Percentiles rank a stretch among this genome's conserved stretches.
Evolutionary conservation across 768 basidiomycete genomes (phyloP).

Genomic region (Serendipita sp.): DNA sequence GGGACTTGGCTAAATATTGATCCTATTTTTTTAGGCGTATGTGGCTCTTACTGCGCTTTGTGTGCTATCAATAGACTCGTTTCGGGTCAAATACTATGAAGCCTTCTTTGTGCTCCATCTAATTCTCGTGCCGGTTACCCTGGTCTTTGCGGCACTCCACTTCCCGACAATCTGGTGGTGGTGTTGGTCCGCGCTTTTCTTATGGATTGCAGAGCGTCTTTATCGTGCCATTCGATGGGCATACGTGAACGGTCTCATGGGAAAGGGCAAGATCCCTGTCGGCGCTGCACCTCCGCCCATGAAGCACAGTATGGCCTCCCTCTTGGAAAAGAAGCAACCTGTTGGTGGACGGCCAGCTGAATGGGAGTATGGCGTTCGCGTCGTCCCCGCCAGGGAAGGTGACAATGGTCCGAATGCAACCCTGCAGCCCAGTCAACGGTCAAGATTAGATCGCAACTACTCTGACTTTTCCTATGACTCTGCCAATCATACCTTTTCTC

Average conservation of each 20-base stretch:
- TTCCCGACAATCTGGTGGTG: slow-evolving; percentile 51
- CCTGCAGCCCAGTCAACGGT: background rate
- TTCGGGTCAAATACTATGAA: slow-evolving; percentile 43
- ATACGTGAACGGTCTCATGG: slow-evolving; percentile 41
- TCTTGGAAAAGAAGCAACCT: background rate
- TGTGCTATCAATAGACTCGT: slow-evolving; percentile 31
- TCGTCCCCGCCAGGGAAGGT: background rate
- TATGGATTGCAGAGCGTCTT: slow-evolving; percentile 50
- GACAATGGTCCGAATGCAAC: background rate
- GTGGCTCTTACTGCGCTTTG: slow-evolving; percentile 36
- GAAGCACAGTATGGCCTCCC: background rate
- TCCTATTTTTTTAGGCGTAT: slow-evolving; percentile 33
- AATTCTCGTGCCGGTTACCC: slow-evolving; percentile 42
- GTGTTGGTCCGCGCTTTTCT: slow-evolving; percentile 43
- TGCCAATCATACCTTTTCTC: background rate
- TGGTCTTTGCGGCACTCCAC: slow-evolving; percentile 47
- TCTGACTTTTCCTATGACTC: background rate
- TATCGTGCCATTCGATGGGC: slow-evolving; percentile 42
- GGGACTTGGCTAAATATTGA: background rate
- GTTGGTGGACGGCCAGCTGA: background rate
- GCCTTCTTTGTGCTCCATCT: slow-evolving; percentile 52
- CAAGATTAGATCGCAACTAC: background rate
- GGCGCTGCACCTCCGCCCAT: slow-evolving; percentile 12
- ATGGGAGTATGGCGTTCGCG: background rate
- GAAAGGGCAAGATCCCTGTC: slow-evolving; percentile 12